Base-by-base conservation (phyloP, 495 filamentous ascomycete species). In the Trichocladium uniseriatum region DNA sequence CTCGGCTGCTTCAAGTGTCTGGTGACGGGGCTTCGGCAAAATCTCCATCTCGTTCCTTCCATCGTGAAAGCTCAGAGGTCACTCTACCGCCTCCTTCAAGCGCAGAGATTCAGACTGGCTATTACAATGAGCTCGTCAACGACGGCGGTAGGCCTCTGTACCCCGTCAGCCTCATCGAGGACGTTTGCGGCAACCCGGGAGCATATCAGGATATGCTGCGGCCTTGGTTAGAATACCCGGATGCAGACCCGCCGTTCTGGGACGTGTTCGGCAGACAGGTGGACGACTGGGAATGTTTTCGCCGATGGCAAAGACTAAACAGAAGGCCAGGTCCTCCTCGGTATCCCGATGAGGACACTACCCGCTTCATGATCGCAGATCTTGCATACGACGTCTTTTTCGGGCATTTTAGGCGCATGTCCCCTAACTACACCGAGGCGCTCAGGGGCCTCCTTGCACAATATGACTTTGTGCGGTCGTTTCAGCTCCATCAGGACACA, bases 401-500 rank as follows among this genome's bases (percentile, higher is more conserved):
- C 35, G 15, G 14, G 14, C n/a, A 18, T n/a, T 37, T 37, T 15
- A 1, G 13, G 15, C 35, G n/a, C 35, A 15, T 4, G 14, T 37
- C 35, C 3, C 8, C 35, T 2, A 18, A 7, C 14, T 60, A 60
- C 19, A 48, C 18, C 15, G 49, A 53, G n/a, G 50, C 45, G 10
- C 41, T 43, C 19, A 31, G 48, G 38, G 34, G 29, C 20, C 50
- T 55, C 4, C 57, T 60, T 2, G 41, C 20, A 7, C 16, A 28
- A 9, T 39, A 57, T 27, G 49, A 34, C 8, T 54, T 63, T 42
- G 48, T n/a, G 9, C 49, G 49, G 16, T 46, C 48, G 41, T 55
- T 57, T 28, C 47, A 53, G 34, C 39, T 59, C 22, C 14, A 55
- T 21, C 21, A 59, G 13, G 53, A 65, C 43, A 39, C 47, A 6